Evolutionary conservation across 2,329 filamentous ascomycete species (phyloP).

Genomic region (Dactylella cylindrospora): DNA sequence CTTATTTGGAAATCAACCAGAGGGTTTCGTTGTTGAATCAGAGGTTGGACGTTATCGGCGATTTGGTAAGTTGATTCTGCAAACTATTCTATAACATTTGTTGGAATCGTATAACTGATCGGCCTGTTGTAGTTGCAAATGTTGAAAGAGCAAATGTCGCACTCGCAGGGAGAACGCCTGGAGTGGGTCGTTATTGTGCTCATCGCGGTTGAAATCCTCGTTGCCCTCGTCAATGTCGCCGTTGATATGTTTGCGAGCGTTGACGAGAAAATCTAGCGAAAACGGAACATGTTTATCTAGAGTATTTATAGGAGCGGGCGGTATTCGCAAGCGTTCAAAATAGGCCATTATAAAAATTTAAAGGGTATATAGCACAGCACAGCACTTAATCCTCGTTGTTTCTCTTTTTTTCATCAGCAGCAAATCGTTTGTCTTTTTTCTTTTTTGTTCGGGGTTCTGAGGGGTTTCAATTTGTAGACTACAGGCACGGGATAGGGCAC

Average conservation of each 20-base stretch:
- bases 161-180: slow-evolving; percentile 84
- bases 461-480: too few species aligned
- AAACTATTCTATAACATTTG: slow-evolving; percentile 5
- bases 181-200: slow-evolving; percentile 95
- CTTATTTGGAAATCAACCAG: slow-evolving; percentile 98
- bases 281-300: too few species aligned
- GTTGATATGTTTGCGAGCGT: slow-evolving; percentile 67
- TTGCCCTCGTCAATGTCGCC: slow-evolving; percentile 92
- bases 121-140: slow-evolving; percentile 64
- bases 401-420: too few species aligned
- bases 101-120: background rate
- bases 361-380: too few species aligned
- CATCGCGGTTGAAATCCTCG: slow-evolving; percentile 91
- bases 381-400: too few species aligned
- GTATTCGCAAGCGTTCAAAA: too few species aligned
- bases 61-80: slow-evolving; percentile 57
- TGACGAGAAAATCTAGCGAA: too few species aligned
- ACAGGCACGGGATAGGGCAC: too few species aligned
- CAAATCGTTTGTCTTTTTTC: too few species aligned
- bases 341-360: too few species aligned
- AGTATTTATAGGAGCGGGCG: too few species aligned
- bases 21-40: slow-evolving; percentile 85
- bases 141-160: slow-evolving; percentile 90
- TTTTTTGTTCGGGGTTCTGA: too few species aligned
- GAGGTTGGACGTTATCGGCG: slow-evolving; percentile 86